Evolutionary conservation across 2,329 filamentous ascomycete species (phyloP).

Genomic region (Xylaria sp.): DNA sequence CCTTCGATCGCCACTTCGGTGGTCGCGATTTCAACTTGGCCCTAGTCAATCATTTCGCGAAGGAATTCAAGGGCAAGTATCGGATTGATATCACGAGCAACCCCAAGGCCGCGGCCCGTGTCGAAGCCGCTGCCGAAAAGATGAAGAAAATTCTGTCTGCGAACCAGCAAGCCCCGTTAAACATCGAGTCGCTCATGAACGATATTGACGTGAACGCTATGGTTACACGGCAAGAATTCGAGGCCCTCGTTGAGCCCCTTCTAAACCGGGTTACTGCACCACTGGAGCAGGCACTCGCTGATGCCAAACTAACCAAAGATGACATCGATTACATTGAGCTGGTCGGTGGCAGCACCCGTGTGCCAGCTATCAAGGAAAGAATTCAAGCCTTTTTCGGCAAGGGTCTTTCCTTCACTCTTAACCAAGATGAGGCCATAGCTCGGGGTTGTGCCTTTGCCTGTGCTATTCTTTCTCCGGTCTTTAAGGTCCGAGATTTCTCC

Average conservation of each 20-base stretch:
- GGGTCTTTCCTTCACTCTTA: conserved; percentile 91
- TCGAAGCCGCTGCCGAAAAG: conserved; percentile 91
- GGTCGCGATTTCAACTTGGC: conserved; percentile 97
- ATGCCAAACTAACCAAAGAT: conserved; percentile 88
- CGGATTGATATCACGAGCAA: conserved; percentile 95
- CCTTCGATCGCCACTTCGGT: conserved; percentile 95
- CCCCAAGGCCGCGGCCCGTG: conserved; percentile 87
- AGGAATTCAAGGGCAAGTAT: conserved; percentile 97
- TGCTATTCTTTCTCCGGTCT: conserved; percentile 95
- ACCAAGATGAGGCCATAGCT: conserved; percentile 97
- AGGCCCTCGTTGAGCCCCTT: conserved; percentile 87
- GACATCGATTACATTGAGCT: conserved; percentile 96
- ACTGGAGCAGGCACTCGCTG: conserved; percentile 90
- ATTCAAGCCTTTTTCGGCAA: conserved; percentile 94
- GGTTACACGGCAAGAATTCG: conserved; percentile 93
- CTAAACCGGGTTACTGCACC: conserved; percentile 77
- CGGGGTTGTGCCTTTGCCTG: conserved; percentile 97
- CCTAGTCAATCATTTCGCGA: conserved; percentile 91
- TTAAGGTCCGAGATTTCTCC: conserved; percentile 97
- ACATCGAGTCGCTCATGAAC: conserved; percentile 99
- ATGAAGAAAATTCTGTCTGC: conserved; percentile 98
- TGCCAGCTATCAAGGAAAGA: conserved; percentile 89
- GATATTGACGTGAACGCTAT: conserved; percentile 90
- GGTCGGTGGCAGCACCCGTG: conserved; percentile 93
- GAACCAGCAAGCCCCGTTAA: conserved; percentile 90